Evolutionary conservation across 176 grass and related monocot genomes (phyloP).

Genomic region (Saccharum spontaneum): DNA sequence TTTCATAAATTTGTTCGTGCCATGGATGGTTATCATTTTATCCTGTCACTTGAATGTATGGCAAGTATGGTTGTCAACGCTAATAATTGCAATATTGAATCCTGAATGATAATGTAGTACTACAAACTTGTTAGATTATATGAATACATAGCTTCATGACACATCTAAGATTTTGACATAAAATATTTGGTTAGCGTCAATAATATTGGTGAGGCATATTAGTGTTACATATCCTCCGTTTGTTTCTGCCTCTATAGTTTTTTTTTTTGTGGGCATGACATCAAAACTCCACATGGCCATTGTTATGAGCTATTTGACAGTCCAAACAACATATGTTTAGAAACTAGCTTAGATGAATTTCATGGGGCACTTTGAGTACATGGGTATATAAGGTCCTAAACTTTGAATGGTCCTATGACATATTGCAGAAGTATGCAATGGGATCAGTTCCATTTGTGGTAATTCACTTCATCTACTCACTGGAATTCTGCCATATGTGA

Average conservation of each 20-base stretch:
- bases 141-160: too few relatives aligned
- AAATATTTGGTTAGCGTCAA: too few relatives aligned
- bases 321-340: not conserved
- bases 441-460: not conserved
- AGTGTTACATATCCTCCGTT: not conserved
- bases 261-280: not conserved
- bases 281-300: not conserved
- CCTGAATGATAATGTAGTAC: too few relatives aligned
- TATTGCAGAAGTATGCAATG: not conserved
- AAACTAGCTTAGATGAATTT: not conserved
- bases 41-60: too few relatives aligned
- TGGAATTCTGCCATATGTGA: constrained; percentile 1
- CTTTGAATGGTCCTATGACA: not conserved
- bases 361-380: not conserved
- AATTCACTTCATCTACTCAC: not conserved
- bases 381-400: not conserved
- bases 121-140: too few relatives aligned
- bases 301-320: not conserved
- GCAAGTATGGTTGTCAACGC: too few relatives aligned
- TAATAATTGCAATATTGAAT: too few relatives aligned
- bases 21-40: too few relatives aligned
- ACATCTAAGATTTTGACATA: too few relatives aligned
- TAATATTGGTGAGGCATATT: too few relatives aligned
- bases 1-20: too few relatives aligned
- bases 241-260: not conserved